Conservation (phyloP, 768 basidiomycete species). For the Vararia minispora region DNA sequence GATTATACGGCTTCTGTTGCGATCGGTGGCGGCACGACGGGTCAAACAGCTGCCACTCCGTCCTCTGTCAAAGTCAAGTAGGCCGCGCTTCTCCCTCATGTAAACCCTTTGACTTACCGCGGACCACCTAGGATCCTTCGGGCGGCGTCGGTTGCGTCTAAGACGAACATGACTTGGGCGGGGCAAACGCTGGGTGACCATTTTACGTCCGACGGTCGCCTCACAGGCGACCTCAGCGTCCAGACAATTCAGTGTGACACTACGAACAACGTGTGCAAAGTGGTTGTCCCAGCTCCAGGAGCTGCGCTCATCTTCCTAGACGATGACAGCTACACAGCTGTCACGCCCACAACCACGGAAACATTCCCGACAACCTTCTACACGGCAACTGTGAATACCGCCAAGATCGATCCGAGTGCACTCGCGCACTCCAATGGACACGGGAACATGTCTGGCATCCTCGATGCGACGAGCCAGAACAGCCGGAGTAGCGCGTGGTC, state of each 20-base stretch:
- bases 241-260: constrained; percentile 26
- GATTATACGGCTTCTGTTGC: constrained; percentile 26
- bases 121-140: constrained; percentile 24
- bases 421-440: constrained; percentile 60
- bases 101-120: too few species aligned
- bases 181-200: constrained; percentile 24
- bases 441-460: constrained; percentile 20
- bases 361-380: constrained; percentile 50
- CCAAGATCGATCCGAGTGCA: constrained; percentile 39
- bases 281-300: constrained; percentile 58
- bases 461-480: constrained; percentile 31
- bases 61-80: constrained; percentile 23
- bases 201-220: constrained; percentile 29
- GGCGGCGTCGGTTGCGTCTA: constrained; percentile 29
- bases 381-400: constrained; percentile 43
- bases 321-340: constrained; percentile 26
- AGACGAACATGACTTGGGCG: constrained; percentile 38
- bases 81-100: background rate
- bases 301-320: constrained; percentile 68
- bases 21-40: constrained; percentile 18
- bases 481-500: constrained; percentile 16
- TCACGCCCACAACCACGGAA: constrained; percentile 22
- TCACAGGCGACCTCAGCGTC: constrained; percentile 23
- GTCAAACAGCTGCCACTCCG: constrained; percentile 15
- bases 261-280: constrained; percentile 38